Evolutionary conservation across 306 rosid species (phyloP), one percentile per base, ranked within the genome.

Genomic region (Leucaena leucocephala): DNA sequence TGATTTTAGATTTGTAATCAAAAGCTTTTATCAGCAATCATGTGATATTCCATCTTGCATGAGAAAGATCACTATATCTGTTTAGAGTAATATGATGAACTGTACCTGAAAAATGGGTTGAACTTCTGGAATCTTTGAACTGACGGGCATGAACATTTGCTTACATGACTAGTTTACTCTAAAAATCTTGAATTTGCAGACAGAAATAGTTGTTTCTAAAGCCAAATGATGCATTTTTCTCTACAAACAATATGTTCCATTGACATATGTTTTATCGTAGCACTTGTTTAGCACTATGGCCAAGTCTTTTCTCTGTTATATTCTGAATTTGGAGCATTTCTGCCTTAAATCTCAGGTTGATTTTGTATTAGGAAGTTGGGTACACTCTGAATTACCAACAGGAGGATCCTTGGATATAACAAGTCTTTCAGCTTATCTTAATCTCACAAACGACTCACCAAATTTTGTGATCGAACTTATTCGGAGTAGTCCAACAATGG

Each of bases 351-450:
- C 58, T 79, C 91, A 94, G 92, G 45, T 94, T 67, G 94, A 90
- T 84, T 89, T 94, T 79, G 78, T 92, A 70, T 40, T 92, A 76
- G 98, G 92, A 74, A 92, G 98, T 63, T 94, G 97, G 98, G 54
- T 92, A 68, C 95, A 92, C 68, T 70, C 89, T 62, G 71, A 85
- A 83, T 81, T 90, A 71, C 97, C 97, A 83, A 85, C 88, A 27
- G 97, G 98, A 69, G 93, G 85, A 81, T 89, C 91, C 82, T 78
- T 94, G 78, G 84, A 94, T 76, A 91, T 94, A 72, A 89, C 98
- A 34, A 90, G 90, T 69, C 86, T 94, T 16, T 88, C 91, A 65
- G 84, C 87, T 48, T 94, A 92, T 85, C 86, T 94, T 2, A 94
- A 85, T 66, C 21, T 62, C 27, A 84, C 87, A 21, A 92, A 87